Evolutionary conservation across 176 grass and related monocot genomes (phyloP).

Genomic region (Pontederia crassipes): DNA sequence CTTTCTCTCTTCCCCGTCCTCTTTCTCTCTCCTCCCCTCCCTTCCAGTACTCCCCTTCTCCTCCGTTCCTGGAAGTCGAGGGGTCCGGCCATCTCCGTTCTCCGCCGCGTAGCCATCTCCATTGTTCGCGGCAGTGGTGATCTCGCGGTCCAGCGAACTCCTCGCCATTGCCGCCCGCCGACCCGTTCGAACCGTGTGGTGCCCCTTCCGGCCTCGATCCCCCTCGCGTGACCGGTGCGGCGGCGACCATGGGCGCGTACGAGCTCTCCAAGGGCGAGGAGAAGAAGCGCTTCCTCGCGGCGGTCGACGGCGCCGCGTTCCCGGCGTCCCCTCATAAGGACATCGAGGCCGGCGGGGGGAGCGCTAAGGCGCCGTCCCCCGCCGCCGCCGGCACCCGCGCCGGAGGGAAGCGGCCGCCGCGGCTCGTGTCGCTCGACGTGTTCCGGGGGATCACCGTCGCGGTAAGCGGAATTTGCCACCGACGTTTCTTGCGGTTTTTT

Average conservation of each 20-base stretch:
- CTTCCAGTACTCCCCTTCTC: too few relatives aligned
- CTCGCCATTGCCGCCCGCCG: too few relatives aligned
- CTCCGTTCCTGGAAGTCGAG: too few relatives aligned
- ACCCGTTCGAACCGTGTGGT: too few relatives aligned
- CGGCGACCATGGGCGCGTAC: not conserved
- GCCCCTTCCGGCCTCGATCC: too few relatives aligned
- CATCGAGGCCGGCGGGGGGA: not conserved
- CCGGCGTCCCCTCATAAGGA: not conserved
- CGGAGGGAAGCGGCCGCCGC: not conserved
- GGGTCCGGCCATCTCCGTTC: too few relatives aligned
- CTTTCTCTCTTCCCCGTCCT: too few relatives aligned
- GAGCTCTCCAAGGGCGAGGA: not conserved
- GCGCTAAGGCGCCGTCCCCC: not conserved
- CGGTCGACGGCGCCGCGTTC: not conserved
- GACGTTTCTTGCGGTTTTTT: not conserved
- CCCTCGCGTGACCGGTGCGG: not conserved
- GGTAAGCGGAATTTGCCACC: constrained; percentile 19
- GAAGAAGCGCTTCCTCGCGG: not conserved
- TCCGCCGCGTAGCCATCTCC: too few relatives aligned
- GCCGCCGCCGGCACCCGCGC: not conserved
- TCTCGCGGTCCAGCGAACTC: too few relatives aligned
- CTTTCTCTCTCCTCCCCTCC: too few relatives aligned
- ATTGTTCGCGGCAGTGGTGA: too few relatives aligned
- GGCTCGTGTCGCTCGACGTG: constrained; percentile 72
- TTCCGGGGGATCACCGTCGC: constrained; percentile 65